Evolutionary conservation across 1,284 basidiomycete genomes (phyloP).

Genomic region (Rhizoctonia solani): DNA sequence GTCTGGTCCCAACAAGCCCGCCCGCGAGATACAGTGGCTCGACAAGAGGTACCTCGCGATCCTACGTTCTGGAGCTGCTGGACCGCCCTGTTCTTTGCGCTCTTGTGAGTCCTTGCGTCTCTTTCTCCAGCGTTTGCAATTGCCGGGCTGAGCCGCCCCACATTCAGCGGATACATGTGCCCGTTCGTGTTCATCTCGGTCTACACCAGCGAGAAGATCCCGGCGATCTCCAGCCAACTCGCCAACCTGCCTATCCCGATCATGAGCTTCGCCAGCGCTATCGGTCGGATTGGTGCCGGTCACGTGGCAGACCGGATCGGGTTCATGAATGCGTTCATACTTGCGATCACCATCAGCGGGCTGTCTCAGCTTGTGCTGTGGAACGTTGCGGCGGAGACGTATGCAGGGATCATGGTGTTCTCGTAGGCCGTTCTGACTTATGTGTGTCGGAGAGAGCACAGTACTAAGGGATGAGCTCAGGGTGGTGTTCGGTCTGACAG

Average conservation of each 20-base stretch:
- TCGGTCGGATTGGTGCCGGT: conserved; percentile 38
- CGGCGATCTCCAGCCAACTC: conserved; percentile 32
- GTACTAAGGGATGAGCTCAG: neutral
- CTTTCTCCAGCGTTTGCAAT: conserved; percentile 5
- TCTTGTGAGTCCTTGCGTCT: conserved; percentile 1
- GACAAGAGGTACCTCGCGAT: conserved; percentile 25
- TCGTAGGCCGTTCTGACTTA: conserved; percentile 22
- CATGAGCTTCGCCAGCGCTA: conserved; percentile 38
- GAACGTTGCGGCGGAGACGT: conserved; percentile 39
- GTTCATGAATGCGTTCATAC: conserved; percentile 39
- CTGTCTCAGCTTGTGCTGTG: conserved; percentile 39
- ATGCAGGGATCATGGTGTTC: conserved; percentile 38
- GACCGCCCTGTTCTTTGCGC: conserved; percentile 13
- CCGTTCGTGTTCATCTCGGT: conserved; percentile 40
- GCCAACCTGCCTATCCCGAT: conserved; percentile 37
- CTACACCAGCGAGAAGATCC: conserved; percentile 37
- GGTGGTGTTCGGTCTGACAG: conserved; percentile 34
- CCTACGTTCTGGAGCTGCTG: conserved; percentile 33
- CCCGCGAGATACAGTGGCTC: conserved; percentile 37
- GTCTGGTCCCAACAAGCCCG: conserved; percentile 7
- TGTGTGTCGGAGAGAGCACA: neutral
- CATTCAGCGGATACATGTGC: conserved; percentile 28
- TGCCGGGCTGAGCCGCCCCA: neutral
- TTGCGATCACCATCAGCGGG: conserved; percentile 38
- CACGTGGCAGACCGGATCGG: conserved; percentile 40